Conservation (phyloP, 129 eudicot genomes). For the Flaveria robusta region DNA sequence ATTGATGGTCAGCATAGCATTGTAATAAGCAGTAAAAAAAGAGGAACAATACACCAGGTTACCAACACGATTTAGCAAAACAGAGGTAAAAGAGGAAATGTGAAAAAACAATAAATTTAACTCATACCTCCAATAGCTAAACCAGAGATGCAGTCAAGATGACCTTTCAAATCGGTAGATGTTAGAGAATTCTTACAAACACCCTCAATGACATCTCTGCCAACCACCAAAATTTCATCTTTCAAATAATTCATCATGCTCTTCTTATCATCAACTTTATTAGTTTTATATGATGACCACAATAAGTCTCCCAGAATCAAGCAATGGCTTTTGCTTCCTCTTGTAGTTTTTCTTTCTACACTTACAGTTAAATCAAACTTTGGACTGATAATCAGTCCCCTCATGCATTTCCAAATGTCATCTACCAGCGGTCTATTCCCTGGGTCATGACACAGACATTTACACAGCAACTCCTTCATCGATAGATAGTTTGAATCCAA, state of each 20-base stretch:
- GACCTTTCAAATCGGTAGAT: slow-evolving; percentile 68
- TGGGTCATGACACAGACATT: slow-evolving; percentile 55
- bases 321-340: slow-evolving; percentile 35
- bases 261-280: slow-evolving; percentile 31
- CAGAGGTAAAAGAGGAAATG: slow-evolving; percentile 9
- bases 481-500: slow-evolving; percentile 31
- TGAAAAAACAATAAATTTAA: not conserved
- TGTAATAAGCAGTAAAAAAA: not conserved
- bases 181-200: slow-evolving; percentile 41
- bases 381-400: slow-evolving; percentile 43
- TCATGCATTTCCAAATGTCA: slow-evolving; percentile 68
- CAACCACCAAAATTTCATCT: slow-evolving; percentile 31
- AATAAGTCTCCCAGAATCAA: slow-evolving; percentile 62
- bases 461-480: slow-evolving; percentile 42
- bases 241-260: slow-evolving; percentile 26
- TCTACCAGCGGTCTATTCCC: slow-evolving; percentile 49
- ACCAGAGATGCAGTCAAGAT: slow-evolving; percentile 70
- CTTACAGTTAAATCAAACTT: slow-evolving; percentile 32
- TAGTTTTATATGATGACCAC: slow-evolving; percentile 26
- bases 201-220: slow-evolving; percentile 50
- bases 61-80: not conserved
- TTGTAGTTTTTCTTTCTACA: slow-evolving; percentile 21
- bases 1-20: not conserved
- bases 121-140: slow-evolving; percentile 76
- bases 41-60: not conserved